phyloP scores from a whole-genome alignment of 2,329 filamentous ascomycete species.

The Penicillium sp. region DNA sequence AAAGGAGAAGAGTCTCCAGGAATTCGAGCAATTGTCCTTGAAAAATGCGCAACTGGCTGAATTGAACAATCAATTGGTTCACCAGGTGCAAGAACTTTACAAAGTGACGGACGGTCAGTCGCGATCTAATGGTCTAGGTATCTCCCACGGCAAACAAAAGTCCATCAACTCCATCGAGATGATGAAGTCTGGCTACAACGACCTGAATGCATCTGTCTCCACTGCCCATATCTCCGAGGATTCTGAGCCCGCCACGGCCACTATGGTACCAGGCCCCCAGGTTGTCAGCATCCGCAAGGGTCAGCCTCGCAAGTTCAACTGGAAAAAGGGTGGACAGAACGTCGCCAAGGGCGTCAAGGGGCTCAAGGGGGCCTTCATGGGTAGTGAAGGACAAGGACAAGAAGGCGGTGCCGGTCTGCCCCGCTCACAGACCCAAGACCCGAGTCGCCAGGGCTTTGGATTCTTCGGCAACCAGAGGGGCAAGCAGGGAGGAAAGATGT shows the following conservation, averaged over 20 bases:
- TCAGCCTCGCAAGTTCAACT: slow-evolving; percentile 94
- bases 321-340: slow-evolving; percentile 94
- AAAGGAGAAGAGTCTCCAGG: slow-evolving; percentile 87
- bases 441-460: slow-evolving; percentile 60
- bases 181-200: slow-evolving; percentile 44
- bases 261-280: slow-evolving; percentile 70
- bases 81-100: slow-evolving; percentile 90
- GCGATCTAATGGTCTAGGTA: slow-evolving; percentile 56
- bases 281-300: slow-evolving; percentile 93
- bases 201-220: slow-evolving; percentile 57
- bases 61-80: slow-evolving; percentile 91
- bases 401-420: slow-evolving; percentile 32
- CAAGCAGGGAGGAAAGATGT: slow-evolving; percentile 41
- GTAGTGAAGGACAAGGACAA: slow-evolving; percentile 52
- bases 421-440: slow-evolving; percentile 43
- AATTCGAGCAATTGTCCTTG: slow-evolving; percentile 89
- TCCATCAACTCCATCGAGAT: slow-evolving; percentile 45
- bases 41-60: slow-evolving; percentile 94
- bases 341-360: slow-evolving; percentile 95
- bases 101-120: slow-evolving; percentile 59
- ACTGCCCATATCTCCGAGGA: slow-evolving; percentile 60
- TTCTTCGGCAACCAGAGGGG: slow-evolving; percentile 60
- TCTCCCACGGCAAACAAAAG: slow-evolving; percentile 54
- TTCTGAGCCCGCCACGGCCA: slow-evolving; percentile 55
- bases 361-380: slow-evolving; percentile 84